Base-by-base conservation (phyloP, 2,329 filamentous ascomycete genomes). In the Aspergillus ibericus region DNA sequence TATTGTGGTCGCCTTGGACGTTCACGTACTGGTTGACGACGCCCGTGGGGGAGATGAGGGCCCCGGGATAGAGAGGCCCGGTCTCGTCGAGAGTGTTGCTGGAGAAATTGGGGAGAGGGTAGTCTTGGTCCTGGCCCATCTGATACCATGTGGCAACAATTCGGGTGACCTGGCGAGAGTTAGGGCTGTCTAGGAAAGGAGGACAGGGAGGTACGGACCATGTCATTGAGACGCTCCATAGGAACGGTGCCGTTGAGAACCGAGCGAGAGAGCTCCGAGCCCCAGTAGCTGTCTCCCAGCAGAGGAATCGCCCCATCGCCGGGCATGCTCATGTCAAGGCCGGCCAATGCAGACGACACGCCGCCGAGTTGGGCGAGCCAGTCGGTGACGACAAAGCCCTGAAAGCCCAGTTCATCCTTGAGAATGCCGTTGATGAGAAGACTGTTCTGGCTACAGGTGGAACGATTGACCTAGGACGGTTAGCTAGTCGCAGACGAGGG, bases 361-460 rank as follows among this genome's bases (percentile, higher is more conserved):
- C 85, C 85, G 0, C 81, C 81, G 55, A 85, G 80, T 56, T 89
- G 86, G 0, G 84, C 85, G 25, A 83, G 73, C 87, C 88, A 91
- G 70, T 92, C 89, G 0, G 85, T 87, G 78, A 90, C 85, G 22
- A 90, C 84, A 64, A 77, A 87, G 68, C 89, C 89, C 64, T 90
- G 87, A 64, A 91, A 91, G 0, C 87, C 87, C 50, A 91, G 79
- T 73, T 92, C 89, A 47, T 88, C 87, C 66, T 92, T 92, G 8
- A 91, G 77, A 3, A 92, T 78, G 0, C 85, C 86, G 63, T 91
- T 91, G 54, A 89, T 79, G 13, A 87, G 75, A 68, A 87, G 87
- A 60, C 85, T 86, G 68, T 91, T 91, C 59, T 88, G 85, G 58
- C 85, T 89, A 5, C 82, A 81, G 15, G 88, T 85, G 0, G 85